Conservation (phyloP, 2,329 filamentous ascomycete species). For the Diaporthe amygdali region DNA sequence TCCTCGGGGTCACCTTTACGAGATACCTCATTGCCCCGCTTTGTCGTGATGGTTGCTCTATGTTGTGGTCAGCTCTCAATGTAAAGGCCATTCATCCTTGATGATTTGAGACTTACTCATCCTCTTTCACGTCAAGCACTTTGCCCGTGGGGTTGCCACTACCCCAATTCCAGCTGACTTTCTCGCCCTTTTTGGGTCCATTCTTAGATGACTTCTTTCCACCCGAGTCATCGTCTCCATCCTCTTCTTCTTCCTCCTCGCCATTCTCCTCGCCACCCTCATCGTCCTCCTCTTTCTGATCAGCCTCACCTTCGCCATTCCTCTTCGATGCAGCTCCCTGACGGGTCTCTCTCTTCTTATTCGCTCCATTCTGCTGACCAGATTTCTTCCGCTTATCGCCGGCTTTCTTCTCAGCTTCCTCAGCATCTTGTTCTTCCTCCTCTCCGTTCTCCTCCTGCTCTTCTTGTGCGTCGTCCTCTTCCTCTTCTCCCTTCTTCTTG, state of each 20-base stretch:
- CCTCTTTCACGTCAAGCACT: constrained; percentile 48
- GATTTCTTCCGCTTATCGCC: constrained; percentile 25
- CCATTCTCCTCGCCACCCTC: constrained; percentile 16
- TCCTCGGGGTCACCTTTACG: constrained; percentile 46
- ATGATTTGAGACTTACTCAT: constrained; percentile 38
- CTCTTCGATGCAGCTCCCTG: constrained; percentile 25
- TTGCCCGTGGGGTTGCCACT: constrained; percentile 48
- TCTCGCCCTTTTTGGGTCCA: constrained; percentile 39
- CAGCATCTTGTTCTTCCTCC: constrained; percentile 23
- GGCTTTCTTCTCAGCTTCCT: constrained; percentile 24
- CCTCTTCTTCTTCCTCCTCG: constrained; percentile 26
- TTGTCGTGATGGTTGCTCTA: constrained; percentile 46
- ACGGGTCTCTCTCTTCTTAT: constrained; percentile 30
- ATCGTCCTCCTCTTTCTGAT: constrained; percentile 28
- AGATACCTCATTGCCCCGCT: constrained; percentile 45
- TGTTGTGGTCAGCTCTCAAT: not conserved
- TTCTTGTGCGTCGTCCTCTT: not conserved
- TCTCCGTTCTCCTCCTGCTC: constrained; percentile 23
- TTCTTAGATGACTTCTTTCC: constrained; percentile 24
- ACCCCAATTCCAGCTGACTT: constrained; percentile 53
- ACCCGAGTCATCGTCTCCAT: constrained; percentile 19
- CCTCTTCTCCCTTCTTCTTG: constrained; percentile 17
- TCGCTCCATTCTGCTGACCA: constrained; percentile 27
- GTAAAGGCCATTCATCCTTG: fast-evolving
- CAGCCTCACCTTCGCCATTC: constrained; percentile 23